phyloP scores from a whole-genome alignment of 129 eudicot species.

The Chrysanthemum lavandulifolium region DNA sequence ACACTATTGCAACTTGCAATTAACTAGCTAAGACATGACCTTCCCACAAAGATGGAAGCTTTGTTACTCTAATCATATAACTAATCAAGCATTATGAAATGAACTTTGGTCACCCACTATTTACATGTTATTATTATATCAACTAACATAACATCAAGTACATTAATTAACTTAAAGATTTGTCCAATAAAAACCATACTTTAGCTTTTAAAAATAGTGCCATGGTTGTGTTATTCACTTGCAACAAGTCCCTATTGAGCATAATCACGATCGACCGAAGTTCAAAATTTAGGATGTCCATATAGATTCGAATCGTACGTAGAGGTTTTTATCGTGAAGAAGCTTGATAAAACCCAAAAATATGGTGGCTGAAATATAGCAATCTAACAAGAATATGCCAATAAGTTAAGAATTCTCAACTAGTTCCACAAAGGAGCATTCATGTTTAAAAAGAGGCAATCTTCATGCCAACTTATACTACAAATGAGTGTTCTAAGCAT shows the following conservation, averaged over 20 bases:
- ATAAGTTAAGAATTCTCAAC: too few relatives aligned
- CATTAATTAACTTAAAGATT: conserved; percentile 20
- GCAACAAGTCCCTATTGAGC: not conserved
- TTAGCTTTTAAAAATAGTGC: not conserved
- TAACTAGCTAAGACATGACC: conserved; percentile 17
- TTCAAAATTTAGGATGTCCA: too few relatives aligned
- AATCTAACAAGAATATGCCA: not conserved
- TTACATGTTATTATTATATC: not conserved
- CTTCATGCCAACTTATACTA: too few relatives aligned
- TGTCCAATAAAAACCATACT: not conserved
- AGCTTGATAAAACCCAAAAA: not conserved
- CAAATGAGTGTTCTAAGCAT: too few relatives aligned
- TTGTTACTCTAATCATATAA: conserved; percentile 17
- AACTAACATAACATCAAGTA: conserved; percentile 20
- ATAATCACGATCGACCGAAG: not conserved
- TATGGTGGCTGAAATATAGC: not conserved
- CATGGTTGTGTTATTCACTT: not conserved
- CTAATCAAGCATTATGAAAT: conserved; percentile 27
- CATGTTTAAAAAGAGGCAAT: too few relatives aligned
- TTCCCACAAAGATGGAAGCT: conserved; percentile 33
- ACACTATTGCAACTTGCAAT: conserved; percentile 28
- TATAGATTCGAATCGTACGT: not conserved
- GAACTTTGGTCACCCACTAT: conserved; percentile 29
- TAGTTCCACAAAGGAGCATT: too few relatives aligned
- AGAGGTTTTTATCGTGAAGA: not conserved